Evolutionary conservation across 306 rosid genomes (phyloP).

Genomic region (Cyclanthera cordifolia): DNA sequence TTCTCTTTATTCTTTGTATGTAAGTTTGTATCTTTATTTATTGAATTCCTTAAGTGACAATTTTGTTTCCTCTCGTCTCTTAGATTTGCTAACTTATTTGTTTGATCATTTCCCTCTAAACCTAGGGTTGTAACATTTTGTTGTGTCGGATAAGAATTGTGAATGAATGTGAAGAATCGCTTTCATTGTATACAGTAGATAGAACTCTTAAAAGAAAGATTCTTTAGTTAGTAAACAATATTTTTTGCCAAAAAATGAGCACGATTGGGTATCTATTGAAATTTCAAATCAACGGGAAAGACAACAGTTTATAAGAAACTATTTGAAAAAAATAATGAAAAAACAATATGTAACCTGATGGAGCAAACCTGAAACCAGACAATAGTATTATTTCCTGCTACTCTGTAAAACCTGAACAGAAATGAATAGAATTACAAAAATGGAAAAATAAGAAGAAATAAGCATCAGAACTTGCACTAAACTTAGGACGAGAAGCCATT

Average conservation of each 20-base stretch:
- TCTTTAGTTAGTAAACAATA: not conserved
- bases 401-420: conserved; percentile 64
- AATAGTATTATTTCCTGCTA: conserved; percentile 50
- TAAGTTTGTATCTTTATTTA: not conserved
- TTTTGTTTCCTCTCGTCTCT: not conserved
- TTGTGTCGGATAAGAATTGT: not conserved
- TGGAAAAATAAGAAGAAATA: not conserved
- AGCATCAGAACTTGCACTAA: not conserved
- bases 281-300: not conserved
- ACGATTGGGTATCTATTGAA: not conserved
- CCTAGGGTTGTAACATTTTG: not conserved
- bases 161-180: not conserved
- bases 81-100: not conserved
- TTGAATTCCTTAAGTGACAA: not conserved
- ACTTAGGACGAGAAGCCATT: not conserved
- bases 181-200: not conserved
- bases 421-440: not conserved
- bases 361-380: conserved; percentile 99
- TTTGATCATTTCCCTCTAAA: not conserved
- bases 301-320: not conserved
- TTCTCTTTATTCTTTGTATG: not conserved
- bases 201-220: not conserved
- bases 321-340: not conserved
- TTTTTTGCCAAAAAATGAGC: not conserved
- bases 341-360: conserved; percentile 70